Base-by-base conservation (phyloP, 495 filamentous ascomycete genomes). In the Neurospora hispaniola region DNA sequence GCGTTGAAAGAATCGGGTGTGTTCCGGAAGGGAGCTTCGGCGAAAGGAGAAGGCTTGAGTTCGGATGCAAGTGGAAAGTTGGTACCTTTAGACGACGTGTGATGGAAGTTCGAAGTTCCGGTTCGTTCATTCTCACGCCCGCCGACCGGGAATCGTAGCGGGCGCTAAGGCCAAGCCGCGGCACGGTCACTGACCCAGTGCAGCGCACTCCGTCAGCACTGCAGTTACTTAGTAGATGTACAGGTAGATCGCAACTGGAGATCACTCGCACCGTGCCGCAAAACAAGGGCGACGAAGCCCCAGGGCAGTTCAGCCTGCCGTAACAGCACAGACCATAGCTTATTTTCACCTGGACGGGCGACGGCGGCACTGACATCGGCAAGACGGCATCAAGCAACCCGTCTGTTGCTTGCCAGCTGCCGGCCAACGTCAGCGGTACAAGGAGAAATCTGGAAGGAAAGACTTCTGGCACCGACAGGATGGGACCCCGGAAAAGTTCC, bases 301-400 rank as follows among this genome's bases (percentile, higher is more conserved):
- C 11, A 3, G 23, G 48, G 20, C 48, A 8, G 31, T 35, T 16
- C 35, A 35, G 54, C 54, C 54, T 62, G 54, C 54, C 54, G 27
- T 62, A 18, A 35, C 54, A 62, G 79, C 79, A 80, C 75, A 73
- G 79, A 79, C 79, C 78, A 80, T 54, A 73, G 35, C 78, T 79
- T 79, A 78, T 75, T 76, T 71, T 69, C 42, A 35, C 12, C 68
- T 40, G 48, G 23, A 12, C 5, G 23, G 23, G 11, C 23, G 23
- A 62, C 8, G 31, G 48, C 23, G 11, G 48, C 48, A 31, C 7
- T 27, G 48, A 18, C 23, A 54, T 54, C 46, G 23, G 46, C 46
- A 54, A 54, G 35, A 4, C 35, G 35, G 35, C 35, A 38, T 54
- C 46, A 54, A 6, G 46, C 46, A 23, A 54, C 46, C 46, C 46